Percentiles rank a stretch among this genome's conserved stretches.
phyloP scores from a whole-genome alignment of 2,329 filamentous ascomycete genomes.

The Colletotrichum sojae region DNA sequence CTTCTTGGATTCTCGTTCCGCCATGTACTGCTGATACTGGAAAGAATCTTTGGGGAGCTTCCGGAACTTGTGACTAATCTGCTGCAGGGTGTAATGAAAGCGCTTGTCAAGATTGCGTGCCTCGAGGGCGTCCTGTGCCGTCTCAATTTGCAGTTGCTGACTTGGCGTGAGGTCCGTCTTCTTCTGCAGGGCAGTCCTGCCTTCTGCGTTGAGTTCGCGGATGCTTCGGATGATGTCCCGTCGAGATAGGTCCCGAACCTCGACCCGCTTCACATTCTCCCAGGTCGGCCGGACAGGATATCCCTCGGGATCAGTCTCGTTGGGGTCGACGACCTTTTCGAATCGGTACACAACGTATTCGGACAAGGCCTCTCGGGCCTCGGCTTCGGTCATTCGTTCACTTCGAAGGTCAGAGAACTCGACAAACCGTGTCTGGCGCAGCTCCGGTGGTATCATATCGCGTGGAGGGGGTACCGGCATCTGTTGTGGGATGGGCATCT shows the following conservation, averaged over 20 bases:
- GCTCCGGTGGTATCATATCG: constrained; percentile 34
- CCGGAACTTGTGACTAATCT: constrained; percentile 58
- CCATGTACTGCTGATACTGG: constrained; percentile 29
- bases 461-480: constrained; percentile 25
- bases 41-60: constrained; percentile 44
- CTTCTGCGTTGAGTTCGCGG: constrained; percentile 52
- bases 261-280: constrained; percentile 53
- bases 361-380: constrained; percentile 57
- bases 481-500: constrained; percentile 2
- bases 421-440: constrained; percentile 39
- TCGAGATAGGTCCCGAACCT: constrained; percentile 55
- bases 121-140: constrained; percentile 52
- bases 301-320: constrained; percentile 55
- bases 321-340: constrained; percentile 53
- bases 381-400: constrained; percentile 53
- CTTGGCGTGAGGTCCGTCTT: constrained; percentile 51
- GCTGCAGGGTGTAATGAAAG: constrained; percentile 58
- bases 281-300: constrained; percentile 53
- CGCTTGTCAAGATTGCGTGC: constrained; percentile 53
- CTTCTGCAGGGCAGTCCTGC: constrained; percentile 54
- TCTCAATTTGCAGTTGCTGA: constrained; percentile 60
- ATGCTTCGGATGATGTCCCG: constrained; percentile 55
- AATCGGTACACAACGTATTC: constrained; percentile 58
- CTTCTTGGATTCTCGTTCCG: constrained; percentile 22
- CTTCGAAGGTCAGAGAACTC: constrained; percentile 54